Evolutionary conservation across 345 rosid species (phyloP), one percentile per base, ranked within the genome.

Genomic region (Orychophragmus violaceus): DNA sequence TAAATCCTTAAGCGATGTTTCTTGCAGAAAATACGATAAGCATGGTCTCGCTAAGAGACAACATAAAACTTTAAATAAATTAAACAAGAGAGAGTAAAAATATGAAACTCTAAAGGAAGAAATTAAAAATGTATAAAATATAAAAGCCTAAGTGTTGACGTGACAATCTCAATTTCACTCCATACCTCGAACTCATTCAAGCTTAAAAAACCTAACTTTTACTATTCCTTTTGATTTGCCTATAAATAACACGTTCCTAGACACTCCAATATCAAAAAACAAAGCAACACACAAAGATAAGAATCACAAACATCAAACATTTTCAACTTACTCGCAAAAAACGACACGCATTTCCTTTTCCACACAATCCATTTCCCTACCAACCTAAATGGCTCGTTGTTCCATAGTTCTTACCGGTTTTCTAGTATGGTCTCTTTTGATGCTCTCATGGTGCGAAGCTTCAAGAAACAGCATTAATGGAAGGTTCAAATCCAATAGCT

Each of bases 111-210:
- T 65, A 16, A 14, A 48, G 22, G 29, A 54, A 52, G 22, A 61
- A 39, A n/a, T n/a, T n/a, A n/a, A 35, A 59, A 17, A 6, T 28
- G 8, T 8, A n/a, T 0, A 13, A 35, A 46, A 12, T 25, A 36
- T 23, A 18, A 58, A 25, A 16, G 7, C 49, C 59, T 19, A 36
- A 56, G 65, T 48, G 71, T 64, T 71, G 64, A 64, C 76, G 71
- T 72, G 71, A 64, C 71, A 58, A 72, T 64, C 76, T 72, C 76
- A 72, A 64, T 72, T 72, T 72, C 66, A 39, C 53, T 56, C 71
- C 76, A 72, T 72, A 72, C 76, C 71, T 48, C 54, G 28, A 72
- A 72, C 66, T 64, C 71, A 64, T 72, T 72, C 76, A 64, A 72
- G 28, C 45, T 11, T 48, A n/a, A 49, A 3, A 64, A 64, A 57